A percentile compares a stretch with the other conserved stretches of the same genome.
phyloP scores from a whole-genome alignment of 2,329 filamentous ascomycete genomes.

The Aureobasidium musti region DNA sequence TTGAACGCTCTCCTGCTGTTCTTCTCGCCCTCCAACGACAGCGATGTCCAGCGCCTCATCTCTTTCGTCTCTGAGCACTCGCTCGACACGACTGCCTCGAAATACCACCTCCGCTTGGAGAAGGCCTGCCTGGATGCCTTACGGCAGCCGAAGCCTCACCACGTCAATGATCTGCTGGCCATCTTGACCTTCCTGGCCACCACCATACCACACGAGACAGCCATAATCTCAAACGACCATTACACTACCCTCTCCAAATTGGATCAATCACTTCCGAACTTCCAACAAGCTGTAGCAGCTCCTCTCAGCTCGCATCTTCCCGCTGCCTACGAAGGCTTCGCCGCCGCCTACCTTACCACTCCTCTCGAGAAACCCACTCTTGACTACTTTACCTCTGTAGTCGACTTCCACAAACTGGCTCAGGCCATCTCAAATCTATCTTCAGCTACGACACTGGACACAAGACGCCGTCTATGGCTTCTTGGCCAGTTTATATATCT shows the following conservation, averaged over 20 bases:
- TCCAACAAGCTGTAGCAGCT: slow-evolving; percentile 40
- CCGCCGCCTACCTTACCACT: slow-evolving; percentile 35
- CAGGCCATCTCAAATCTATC: slow-evolving; percentile 4
- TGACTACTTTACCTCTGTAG: slow-evolving; percentile 33
- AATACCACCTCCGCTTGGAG: slow-evolving; percentile 48
- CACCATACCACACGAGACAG: slow-evolving; percentile 23
- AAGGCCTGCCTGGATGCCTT: slow-evolving; percentile 44
- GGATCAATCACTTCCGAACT: slow-evolving; percentile 33
- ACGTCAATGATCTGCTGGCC: slow-evolving; percentile 16
- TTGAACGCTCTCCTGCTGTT: slow-evolving; percentile 50
- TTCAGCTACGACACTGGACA: neutral
- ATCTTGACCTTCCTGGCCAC: slow-evolving; percentile 21
- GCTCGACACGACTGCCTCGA: slow-evolving; percentile 34
- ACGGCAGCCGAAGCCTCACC: neutral
- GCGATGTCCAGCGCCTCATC: slow-evolving; percentile 46
- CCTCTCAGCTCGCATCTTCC: slow-evolving; percentile 35
- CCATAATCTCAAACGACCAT: slow-evolving; percentile 34
- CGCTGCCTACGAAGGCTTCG: slow-evolving; percentile 49
- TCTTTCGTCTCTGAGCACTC: slow-evolving; percentile 38
- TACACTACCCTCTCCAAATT: slow-evolving; percentile 39
- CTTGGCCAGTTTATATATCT: slow-evolving; percentile 59
- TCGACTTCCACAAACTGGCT: slow-evolving; percentile 32
- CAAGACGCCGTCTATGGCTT: slow-evolving; percentile 53
- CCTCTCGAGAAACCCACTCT: slow-evolving; percentile 38
- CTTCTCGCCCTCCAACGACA: slow-evolving; percentile 42